phyloP scores from a whole-genome alignment of 495 filamentous ascomycete genomes.

The Penicillium fimorum region DNA sequence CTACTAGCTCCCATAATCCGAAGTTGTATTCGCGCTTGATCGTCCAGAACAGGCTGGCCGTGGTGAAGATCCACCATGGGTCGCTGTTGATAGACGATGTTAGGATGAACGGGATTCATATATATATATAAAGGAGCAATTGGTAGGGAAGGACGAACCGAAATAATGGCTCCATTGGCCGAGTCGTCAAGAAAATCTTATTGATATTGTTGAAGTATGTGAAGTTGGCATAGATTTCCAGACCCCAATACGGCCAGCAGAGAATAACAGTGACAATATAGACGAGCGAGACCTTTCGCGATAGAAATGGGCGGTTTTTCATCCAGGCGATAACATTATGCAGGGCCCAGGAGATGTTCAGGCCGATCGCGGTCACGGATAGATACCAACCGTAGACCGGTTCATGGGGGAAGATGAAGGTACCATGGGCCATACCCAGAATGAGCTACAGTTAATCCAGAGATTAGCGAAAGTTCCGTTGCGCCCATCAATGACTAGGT shows the following conservation, averaged over 20 bases:
- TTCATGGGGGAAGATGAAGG: conserved; percentile 44
- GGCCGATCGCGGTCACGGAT: conserved; percentile 43
- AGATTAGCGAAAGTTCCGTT: background rate
- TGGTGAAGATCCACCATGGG: conserved; percentile 62
- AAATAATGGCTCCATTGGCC: conserved; percentile 54
- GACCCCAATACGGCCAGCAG: conserved; percentile 45
- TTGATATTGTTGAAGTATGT: conserved; percentile 52
- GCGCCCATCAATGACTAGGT: background rate
- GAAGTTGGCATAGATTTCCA: conserved; percentile 52
- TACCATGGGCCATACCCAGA: conserved; percentile 41
- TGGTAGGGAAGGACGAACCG: conserved; percentile 25
- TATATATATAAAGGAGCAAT: background rate
- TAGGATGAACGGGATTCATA: background rate
- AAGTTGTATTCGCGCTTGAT: conserved; percentile 56
- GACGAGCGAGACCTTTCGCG: conserved; percentile 29
- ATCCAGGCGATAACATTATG: conserved; percentile 54
- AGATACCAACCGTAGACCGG: conserved; percentile 49
- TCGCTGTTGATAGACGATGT: conserved; percentile 36
- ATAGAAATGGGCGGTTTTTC: conserved; percentile 47
- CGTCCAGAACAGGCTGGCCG: conserved; percentile 49
- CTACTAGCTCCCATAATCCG: conserved; percentile 45
- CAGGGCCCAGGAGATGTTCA: conserved; percentile 47
- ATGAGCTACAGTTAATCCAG: conserved; percentile 23
- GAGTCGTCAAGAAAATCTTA: conserved; percentile 46
- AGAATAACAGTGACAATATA: conserved; percentile 44